A percentile compares a stretch with the other conserved stretches of the same genome.
Conservation (phyloP, 495 filamentous ascomycete genomes). For the Aspergillus leporis region DNA sequence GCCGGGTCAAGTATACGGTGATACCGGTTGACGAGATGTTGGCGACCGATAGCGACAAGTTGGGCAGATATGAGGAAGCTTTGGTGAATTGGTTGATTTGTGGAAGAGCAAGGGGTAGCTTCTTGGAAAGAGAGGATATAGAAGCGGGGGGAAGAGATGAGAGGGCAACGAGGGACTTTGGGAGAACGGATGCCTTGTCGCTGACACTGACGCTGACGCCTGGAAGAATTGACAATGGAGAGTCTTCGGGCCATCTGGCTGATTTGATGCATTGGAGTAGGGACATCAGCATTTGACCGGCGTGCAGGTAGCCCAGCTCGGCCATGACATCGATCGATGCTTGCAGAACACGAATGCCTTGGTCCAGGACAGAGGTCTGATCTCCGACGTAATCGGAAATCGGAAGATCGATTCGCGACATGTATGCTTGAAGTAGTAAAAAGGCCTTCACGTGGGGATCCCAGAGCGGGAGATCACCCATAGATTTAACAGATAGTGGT, state of each 20-base stretch:
- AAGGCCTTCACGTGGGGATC: constrained; percentile 98
- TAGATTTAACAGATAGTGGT: constrained; percentile 62
- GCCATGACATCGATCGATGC: constrained; percentile 91
- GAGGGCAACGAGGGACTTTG: constrained; percentile 25
- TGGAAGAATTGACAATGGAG: constrained; percentile 76
- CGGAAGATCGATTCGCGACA: constrained; percentile 87
- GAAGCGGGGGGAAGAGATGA: constrained; percentile 28
- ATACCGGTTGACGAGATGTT: constrained; percentile 61
- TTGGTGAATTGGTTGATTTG: constrained; percentile 48
- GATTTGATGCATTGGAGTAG: constrained; percentile 90
- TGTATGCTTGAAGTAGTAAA: constrained; percentile 89
- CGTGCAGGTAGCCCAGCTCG: constrained; percentile 79
- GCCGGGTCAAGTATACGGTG: constrained; percentile 61
- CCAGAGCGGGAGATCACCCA: constrained; percentile 87
- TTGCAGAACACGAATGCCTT: constrained; percentile 91
- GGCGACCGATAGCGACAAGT: constrained; percentile 63
- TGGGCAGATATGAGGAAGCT: constrained; percentile 62
- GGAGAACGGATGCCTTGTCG: constrained; percentile 30
- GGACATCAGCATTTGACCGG: constrained; percentile 74
- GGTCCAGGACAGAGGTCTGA: constrained; percentile 85
- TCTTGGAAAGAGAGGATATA: constrained; percentile 28
- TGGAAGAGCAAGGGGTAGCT: constrained; percentile 26
- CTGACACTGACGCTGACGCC: constrained; percentile 56
- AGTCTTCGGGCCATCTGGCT: constrained; percentile 86
- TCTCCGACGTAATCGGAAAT: constrained; percentile 98